Evolutionary conservation across 345 rosid species (phyloP).

Genomic region (Eucalyptus victrix): DNA sequence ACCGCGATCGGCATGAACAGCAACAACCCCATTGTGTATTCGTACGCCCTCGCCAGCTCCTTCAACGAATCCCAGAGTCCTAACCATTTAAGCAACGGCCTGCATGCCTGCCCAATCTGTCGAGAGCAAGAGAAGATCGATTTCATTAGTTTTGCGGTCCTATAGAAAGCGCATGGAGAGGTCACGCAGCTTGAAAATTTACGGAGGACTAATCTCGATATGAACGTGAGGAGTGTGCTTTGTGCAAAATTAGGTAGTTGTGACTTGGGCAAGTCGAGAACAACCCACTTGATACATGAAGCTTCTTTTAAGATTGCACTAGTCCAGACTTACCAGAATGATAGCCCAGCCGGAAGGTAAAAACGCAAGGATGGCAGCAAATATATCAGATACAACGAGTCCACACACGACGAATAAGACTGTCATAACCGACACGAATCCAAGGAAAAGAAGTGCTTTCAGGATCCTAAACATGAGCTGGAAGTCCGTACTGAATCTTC

Average conservation of each 20-base stretch:
- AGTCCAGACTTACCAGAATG: constrained; percentile 57
- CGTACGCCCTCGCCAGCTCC: constrained; percentile 91
- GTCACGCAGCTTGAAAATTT: not conserved
- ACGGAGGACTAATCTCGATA: not conserved
- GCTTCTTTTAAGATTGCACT: not conserved
- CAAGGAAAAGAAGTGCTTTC: constrained; percentile 87
- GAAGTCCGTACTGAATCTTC: constrained; percentile 72
- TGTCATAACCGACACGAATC: constrained; percentile 85
- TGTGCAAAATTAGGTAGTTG: not conserved
- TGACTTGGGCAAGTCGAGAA: not conserved
- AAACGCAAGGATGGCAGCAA: constrained; percentile 75
- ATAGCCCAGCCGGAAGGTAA: constrained; percentile 92
- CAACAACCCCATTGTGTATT: constrained; percentile 68
- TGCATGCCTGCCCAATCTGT: constrained; percentile 6
- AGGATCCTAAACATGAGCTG: constrained; percentile 94
- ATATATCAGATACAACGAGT: constrained; percentile 65
- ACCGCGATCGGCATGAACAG: constrained; percentile 69
- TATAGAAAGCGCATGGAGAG: not conserved
- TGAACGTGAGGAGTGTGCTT: not conserved
- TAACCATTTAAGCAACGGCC: constrained; percentile 20
- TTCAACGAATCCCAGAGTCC: constrained; percentile 76
- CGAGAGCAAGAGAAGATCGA: not conserved
- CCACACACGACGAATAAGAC: constrained; percentile 66
- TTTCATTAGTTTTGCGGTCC: not conserved
- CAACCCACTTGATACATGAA: not conserved